These are phyloP conservation scores for Fragosphaeria purpurea DNA, from an alignment of 2,329 filamentous ascomycete genomes.

Conservation along the genomic window DNA sequence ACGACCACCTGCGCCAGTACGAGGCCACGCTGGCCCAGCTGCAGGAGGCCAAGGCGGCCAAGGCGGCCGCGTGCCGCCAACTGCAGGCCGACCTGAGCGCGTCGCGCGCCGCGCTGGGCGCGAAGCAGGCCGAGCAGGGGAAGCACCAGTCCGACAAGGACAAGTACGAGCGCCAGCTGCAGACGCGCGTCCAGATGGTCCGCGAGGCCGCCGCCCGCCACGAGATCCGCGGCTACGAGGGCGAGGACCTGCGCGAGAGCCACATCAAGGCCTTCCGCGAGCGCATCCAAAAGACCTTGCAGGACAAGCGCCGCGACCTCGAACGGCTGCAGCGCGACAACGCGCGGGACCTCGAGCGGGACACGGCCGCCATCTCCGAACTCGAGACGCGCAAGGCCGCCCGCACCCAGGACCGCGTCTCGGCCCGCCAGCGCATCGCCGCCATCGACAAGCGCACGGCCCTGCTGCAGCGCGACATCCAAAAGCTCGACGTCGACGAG, in stretches of 20 bases:
- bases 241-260: constrained; percentile 57
- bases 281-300: constrained; percentile 61
- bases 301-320: constrained; percentile 63
- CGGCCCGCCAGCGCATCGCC: constrained; percentile 61
- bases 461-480: constrained; percentile 56
- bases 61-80: constrained; percentile 54
- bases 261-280: constrained; percentile 69
- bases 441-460: constrained; percentile 62
- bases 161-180: constrained; percentile 71
- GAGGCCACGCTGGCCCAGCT: constrained; percentile 62
- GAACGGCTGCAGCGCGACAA: constrained; percentile 66
- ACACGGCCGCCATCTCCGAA: constrained; percentile 61
- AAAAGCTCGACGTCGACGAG: constrained; percentile 74
- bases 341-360: constrained; percentile 60
- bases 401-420: constrained; percentile 63
- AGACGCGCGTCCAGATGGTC: constrained; percentile 61
- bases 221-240: constrained; percentile 75
- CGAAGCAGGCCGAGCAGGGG: constrained; percentile 56
- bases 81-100: constrained; percentile 42
- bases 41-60: constrained; percentile 50
- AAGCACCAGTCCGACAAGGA: constrained; percentile 78
- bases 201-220: constrained; percentile 68
- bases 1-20: constrained; percentile 64
- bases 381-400: constrained; percentile 66
- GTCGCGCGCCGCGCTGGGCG: constrained; percentile 36